Evolutionary conservation across 2,329 filamentous ascomycete species (phyloP), one percentile per base, ranked within the genome.

Genomic region (Paecilomyces fulvus): DNA sequence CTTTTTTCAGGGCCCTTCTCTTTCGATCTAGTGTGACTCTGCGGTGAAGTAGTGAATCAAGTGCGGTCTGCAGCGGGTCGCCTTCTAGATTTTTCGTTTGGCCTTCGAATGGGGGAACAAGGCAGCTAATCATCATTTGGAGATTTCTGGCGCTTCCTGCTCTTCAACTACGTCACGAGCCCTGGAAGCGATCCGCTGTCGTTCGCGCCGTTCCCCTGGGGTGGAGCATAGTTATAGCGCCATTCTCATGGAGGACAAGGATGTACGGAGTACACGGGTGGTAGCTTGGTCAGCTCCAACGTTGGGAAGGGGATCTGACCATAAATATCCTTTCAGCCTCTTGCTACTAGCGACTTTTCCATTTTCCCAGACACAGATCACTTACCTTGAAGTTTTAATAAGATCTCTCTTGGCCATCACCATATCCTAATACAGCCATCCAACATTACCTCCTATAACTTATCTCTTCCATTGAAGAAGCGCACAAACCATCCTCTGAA

Each of bases 1-100:
- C 37, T 43, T n/a, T 5, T 25, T 43, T 43, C 37, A 43, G 37
- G n/a, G 37, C 17, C 20, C 37, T 17, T 43, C 37, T 17, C 5
- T 43, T 43, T 43, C n/a, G 37, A 43, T 43, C 21, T 49, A 23
- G 48, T 28, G 21, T 9, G 25, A 28, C 48, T 17, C 17, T 49
- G 25, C 48, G 48, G 48, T 43, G 37, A 43, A 43, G 37, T 43
- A 43, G 37, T 43, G 37, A 43, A 43, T 43, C 37, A 43, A 43
- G 14, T 49, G 48, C 48, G 20, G 48, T 17, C 21, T 12, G 25
- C 5, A 12, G 25, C 48, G 20, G 25, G 48, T 49, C 48, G 48
- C 48, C 48, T 49, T 49, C 48, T 49, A 49, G 48, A 49, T 49
- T 49, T 49, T 49, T 49, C 48, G 48, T 49, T 49, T 43, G 37